Evolutionary conservation across 2,329 filamentous ascomycete species (phyloP).

Genomic region (Truncatella angustata): DNA sequence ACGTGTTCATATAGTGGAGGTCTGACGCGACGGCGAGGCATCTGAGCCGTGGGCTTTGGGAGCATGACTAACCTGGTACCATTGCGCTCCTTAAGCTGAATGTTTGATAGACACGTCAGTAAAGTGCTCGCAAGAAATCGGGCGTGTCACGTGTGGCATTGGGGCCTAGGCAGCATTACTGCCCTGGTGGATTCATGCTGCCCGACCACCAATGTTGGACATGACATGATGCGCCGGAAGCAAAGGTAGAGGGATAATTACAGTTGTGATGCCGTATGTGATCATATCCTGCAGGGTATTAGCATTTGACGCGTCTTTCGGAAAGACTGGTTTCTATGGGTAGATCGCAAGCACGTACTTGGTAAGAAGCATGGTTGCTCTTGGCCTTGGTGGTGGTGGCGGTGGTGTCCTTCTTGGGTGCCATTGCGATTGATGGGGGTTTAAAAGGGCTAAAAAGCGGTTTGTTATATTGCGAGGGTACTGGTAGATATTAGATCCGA

Average conservation of each 20-base stretch:
- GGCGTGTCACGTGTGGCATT: not conserved
- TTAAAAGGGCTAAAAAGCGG: slow-evolving; percentile 1
- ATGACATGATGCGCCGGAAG: slow-evolving; percentile 35
- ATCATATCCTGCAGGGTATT: slow-evolving; percentile 57
- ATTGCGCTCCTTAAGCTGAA: slow-evolving; percentile 61
- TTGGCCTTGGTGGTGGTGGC: slow-evolving; percentile 42
- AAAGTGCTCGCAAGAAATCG: slow-evolving; percentile 15
- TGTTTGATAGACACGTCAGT: slow-evolving; percentile 36
- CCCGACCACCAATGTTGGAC: slow-evolving; percentile 15
- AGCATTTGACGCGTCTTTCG: slow-evolving; percentile 26
- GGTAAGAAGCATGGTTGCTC: slow-evolving; percentile 54
- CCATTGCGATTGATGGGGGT: slow-evolving; percentile 8
- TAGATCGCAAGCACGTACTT: slow-evolving; percentile 42
- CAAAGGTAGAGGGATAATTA: slow-evolving; percentile 41
- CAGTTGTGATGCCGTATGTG: slow-evolving; percentile 59
- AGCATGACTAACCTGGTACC: slow-evolving; percentile 47
- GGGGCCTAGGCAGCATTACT: not conserved
- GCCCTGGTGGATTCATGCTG: not conserved
- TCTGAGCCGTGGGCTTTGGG: slow-evolving; percentile 9
- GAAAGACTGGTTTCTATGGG: slow-evolving; percentile 13
- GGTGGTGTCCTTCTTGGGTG: slow-evolving; percentile 9
- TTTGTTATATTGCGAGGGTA: not conserved
- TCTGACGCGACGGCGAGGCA: slow-evolving; percentile 10
- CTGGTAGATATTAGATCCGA: slow-evolving; percentile 1
- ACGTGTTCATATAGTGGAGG: slow-evolving; percentile 15